phyloP scores from a whole-genome alignment of 805 yeast species.

The Myxozyma vanderwaltii region DNA sequence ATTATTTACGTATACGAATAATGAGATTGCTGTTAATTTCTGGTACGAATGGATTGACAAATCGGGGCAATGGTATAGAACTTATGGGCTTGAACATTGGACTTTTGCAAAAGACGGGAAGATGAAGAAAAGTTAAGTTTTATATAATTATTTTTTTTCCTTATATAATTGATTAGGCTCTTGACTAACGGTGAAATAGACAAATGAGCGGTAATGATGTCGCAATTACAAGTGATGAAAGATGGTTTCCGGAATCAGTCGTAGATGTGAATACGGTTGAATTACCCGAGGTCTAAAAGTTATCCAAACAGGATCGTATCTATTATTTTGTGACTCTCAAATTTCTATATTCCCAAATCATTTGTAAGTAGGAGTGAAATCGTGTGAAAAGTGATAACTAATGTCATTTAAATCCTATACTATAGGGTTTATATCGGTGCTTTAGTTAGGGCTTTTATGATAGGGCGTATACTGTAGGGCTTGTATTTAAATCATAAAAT shows the following conservation, averaged over 20 bases:
- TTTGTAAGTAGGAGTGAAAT: too few relatives aligned
- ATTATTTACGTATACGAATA: constrained; percentile 23
- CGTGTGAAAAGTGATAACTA: too few relatives aligned
- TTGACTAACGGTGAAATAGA: constrained; percentile 1
- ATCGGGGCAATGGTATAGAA: constrained; percentile 26
- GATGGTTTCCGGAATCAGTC: constrained; percentile 26
- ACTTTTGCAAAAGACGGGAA: constrained; percentile 29
- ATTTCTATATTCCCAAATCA: too few relatives aligned
- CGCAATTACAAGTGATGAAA: constrained; percentile 13
- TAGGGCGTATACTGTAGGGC: too few relatives aligned
- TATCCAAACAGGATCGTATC: not conserved
- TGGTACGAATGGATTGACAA: constrained; percentile 32
- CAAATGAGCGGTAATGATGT: constrained; percentile 33
- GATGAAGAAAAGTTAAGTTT: constrained; percentile 27
- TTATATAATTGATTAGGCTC: not conserved
- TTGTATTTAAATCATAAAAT: too few relatives aligned
- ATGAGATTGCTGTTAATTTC: constrained; percentile 32
- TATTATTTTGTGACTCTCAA: not conserved
- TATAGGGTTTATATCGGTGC: too few relatives aligned
- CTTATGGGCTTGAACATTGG: constrained; percentile 33
- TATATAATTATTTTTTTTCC: not conserved
- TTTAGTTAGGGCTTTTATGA: too few relatives aligned
- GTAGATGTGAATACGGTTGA: constrained; percentile 22
- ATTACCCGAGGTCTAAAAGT: not conserved
- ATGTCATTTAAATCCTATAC: too few relatives aligned